These are phyloP conservation scores for Aspergillus texensis DNA, from an alignment of 2,329 filamentous ascomycete genomes.

Conservation along the genomic window DNA sequence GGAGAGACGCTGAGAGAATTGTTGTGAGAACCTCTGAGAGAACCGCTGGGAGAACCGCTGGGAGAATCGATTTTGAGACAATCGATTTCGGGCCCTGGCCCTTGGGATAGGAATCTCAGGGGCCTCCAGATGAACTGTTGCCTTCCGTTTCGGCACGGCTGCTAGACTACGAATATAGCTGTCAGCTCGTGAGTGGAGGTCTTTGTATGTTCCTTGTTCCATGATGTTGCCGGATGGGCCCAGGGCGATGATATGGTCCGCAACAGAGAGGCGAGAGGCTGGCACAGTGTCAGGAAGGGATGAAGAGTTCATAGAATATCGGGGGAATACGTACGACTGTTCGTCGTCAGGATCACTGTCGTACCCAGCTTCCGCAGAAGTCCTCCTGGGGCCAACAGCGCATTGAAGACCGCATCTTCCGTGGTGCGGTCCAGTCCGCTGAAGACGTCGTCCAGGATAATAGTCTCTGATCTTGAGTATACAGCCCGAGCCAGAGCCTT, in stretches of 20 bases:
- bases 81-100: neutral
- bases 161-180: neutral
- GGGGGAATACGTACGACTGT: constrained; percentile 1
- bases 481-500: constrained; percentile 35
- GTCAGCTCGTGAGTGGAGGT: neutral
- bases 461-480: constrained; percentile 32
- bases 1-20: neutral
- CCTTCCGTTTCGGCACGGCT: neutral
- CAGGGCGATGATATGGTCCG: constrained; percentile 54
- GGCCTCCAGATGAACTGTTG: neutral
- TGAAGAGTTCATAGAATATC: neutral
- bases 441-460: constrained; percentile 2
- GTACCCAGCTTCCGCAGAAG: constrained; percentile 24
- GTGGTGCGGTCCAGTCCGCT: constrained; percentile 2
- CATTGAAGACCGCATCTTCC: constrained; percentile 35
- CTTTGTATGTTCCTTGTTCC: neutral
- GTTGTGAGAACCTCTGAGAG: neutral
- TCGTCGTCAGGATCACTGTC: constrained; percentile 16
- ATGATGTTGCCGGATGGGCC: neutral
- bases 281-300: neutral
- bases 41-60: neutral
- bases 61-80: neutral
- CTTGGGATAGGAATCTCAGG: neutral
- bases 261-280: constrained; percentile 23
- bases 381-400: constrained; percentile 30